Evolutionary conservation across 805 yeast species (phyloP).

Genomic region (Suhomyces xylopsoci): DNA sequence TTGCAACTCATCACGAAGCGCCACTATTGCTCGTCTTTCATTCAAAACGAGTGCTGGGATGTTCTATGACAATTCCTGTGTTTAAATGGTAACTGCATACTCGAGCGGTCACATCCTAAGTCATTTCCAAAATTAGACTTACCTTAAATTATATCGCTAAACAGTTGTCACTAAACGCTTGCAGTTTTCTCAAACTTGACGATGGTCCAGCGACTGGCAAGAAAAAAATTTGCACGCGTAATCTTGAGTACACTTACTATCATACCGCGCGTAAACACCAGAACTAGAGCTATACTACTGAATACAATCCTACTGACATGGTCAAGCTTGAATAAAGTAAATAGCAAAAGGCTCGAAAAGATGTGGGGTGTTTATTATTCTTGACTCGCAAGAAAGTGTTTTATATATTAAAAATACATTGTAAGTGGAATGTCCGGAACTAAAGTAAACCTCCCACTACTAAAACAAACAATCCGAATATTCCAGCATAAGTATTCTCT

Average conservation of each 20-base stretch:
- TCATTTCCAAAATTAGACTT: neutral
- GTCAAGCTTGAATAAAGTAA: neutral
- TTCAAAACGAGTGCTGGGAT: neutral
- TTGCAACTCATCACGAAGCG: neutral
- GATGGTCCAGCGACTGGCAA: constrained; percentile 9
- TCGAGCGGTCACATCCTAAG: neutral
- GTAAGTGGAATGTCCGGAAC: too few relatives aligned
- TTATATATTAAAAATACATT: neutral
- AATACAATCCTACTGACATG: neutral
- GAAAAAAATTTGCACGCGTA: constrained; percentile 24
- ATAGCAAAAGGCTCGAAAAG: neutral
- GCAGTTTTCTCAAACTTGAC: constrained; percentile 8
- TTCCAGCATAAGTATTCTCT: constrained; percentile 6
- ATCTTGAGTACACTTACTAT: constrained; percentile 11
- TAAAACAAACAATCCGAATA: constrained; percentile 2
- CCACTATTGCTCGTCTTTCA: neutral
- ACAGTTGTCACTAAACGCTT: neutral
- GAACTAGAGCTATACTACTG: constrained; percentile 6
- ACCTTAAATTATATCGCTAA: constrained; percentile 2
- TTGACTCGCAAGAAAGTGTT: neutral
- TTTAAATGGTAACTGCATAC: neutral
- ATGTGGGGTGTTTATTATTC: neutral
- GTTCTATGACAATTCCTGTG: neutral
- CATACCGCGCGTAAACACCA: constrained; percentile 11
- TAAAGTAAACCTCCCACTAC: constrained; percentile 7